Percentiles rank a stretch among this genome's conserved stretches.
These are phyloP conservation scores for Pittosporum tobira DNA, from an alignment of 129 eudicot genomes.

Conservation along the genomic window DNA sequence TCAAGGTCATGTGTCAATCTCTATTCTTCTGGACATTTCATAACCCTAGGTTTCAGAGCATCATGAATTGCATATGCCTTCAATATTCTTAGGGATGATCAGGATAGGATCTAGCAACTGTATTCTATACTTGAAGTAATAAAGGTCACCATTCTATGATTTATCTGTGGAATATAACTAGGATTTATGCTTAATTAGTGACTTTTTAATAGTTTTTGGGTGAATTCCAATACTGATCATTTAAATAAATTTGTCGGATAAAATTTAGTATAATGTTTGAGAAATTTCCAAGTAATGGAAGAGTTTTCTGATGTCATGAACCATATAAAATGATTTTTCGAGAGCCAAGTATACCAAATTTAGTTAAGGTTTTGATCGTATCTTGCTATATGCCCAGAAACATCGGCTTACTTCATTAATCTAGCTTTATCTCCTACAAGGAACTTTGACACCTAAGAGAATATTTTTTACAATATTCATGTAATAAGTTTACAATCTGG, in stretches of 20 bases:
- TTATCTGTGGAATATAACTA: not conserved
- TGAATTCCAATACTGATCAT: not conserved
- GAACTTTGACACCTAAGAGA: not conserved
- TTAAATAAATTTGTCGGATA: not conserved
- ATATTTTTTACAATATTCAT: too few species aligned
- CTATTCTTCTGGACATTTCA: not conserved
- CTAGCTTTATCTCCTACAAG: not conserved
- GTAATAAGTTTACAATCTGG: too few species aligned
- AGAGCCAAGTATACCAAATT: not conserved
- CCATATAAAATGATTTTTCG: not conserved
- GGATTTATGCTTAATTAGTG: not conserved
- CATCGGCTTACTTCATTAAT: not conserved
- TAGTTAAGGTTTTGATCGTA: not conserved
- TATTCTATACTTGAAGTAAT: not conserved
- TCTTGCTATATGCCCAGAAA: not conserved
- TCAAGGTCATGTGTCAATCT: not conserved
- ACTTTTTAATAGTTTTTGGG: not conserved
- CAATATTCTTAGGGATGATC: not conserved
- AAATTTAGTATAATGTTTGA: not conserved
- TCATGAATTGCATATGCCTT: not conserved
- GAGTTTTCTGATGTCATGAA: not conserved
- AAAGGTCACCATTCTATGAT: not conserved
- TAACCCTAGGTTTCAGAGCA: too few species aligned
- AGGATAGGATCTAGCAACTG: too few species aligned
- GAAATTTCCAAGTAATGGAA: not conserved